Base-by-base conservation (phyloP, 257 asterid genomes). In the Solanum piurae region DNA sequence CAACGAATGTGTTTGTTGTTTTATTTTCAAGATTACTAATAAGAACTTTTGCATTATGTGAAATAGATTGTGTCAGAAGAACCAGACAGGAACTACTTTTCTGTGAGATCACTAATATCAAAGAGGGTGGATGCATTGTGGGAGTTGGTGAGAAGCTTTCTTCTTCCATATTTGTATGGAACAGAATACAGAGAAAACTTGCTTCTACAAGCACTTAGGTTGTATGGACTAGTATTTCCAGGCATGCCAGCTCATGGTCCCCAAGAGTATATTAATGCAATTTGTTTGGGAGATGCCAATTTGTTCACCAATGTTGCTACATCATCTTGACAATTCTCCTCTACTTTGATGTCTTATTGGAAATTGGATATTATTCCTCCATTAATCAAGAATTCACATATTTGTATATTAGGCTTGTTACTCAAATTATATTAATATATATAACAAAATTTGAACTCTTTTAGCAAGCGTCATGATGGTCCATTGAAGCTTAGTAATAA, bases 101-200 rank as follows among this genome's bases (percentile, higher is more conserved):
- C 89, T 1, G 18, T 87, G 3, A 34, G 77, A 5, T 85, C 86
- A 5, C 2, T 91, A 23, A 31, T 93, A 38, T 83, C 73, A 4
- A 89, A 52, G 88, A 91, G 91, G 76, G 71, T 87, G 13, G 94
- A 95, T 89, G 91, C 91, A 13, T 2, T 92, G 12, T 94, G 98
- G 96, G 98, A 95, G 86, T 12, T 95, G 31, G 88, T 89, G 25
- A 91, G 98, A 89, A 80, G 98, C 84, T 91, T 93, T 89, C 34
- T 93, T 66, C 95, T 94, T 71, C 92, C 95, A 0, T 49, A 14
- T 46, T 52, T 90, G 86, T 88, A 83, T 29, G 98, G 95, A 83
- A 36, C 84, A 44, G 94, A 94, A 5, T 94, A 94, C 83, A 86
- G 33, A 79, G 98, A 95, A 93, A 84, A 89, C 27, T 80, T 86